These are phyloP conservation scores for bread wheat (Triticum aestivum) DNA, from an alignment of 176 grass and related monocot species.

Conservation along the genomic window IWGSC_CS_RefSeq_v2.1 NC_057814.1:604250997-604251496, in stretches of 20 bases:
- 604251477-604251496: background rate
- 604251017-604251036: background rate
- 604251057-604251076: conserved; percentile 36
- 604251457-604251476: no score
- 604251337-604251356: conserved; percentile 37
- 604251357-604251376: background rate
- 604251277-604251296: conserved; percentile 39
- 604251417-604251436: background rate
- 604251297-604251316: conserved; percentile 32
- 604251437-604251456: background rate
- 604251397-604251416: background rate
- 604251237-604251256: conserved; percentile 42
- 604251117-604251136: conserved; percentile 49
- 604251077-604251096: conserved; percentile 42
- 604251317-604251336: conserved; percentile 25
- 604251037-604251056: conserved; percentile 37
- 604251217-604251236: conserved; percentile 40
- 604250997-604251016: conserved; percentile 14
- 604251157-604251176: background rate
- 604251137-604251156: background rate
- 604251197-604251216: conserved; percentile 43
- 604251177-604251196: conserved; percentile 33
- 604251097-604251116: conserved; percentile 63
- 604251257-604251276: conserved; percentile 45
- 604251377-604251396: background rate